Conservation (phyloP, 495 filamentous ascomycete genomes). For the Aspergillus campestris region DNA sequence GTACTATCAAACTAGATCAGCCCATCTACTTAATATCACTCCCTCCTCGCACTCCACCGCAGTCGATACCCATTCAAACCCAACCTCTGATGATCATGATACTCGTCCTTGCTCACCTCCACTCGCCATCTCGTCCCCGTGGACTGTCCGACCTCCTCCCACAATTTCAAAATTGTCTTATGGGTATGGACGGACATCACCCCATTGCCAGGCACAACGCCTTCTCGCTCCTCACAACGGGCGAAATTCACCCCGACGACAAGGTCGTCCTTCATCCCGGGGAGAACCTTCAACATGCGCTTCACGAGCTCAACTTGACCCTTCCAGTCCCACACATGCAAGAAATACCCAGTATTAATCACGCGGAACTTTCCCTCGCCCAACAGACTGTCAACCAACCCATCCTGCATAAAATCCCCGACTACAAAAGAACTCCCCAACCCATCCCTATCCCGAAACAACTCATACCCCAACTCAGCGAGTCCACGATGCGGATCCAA, state of each 20-base stretch:
- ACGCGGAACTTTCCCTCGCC: constrained; percentile 20
- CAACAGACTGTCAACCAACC: neutral
- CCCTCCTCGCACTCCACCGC: too few relatives aligned
- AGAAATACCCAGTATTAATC: constrained; percentile 14
- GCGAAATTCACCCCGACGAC: neutral
- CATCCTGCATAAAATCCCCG: constrained; percentile 15
- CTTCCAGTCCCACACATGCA: constrained; percentile 29
- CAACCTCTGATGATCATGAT: too few relatives aligned
- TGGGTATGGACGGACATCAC: neutral
- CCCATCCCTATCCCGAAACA: constrained; percentile 23
- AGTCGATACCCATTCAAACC: too few relatives aligned
- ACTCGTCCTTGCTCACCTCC: too few relatives aligned
- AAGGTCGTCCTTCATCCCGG: neutral
- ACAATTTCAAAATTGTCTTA: neutral
- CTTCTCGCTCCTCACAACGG: neutral
- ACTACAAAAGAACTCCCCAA: constrained; percentile 13
- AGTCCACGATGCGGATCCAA: constrained; percentile 19
- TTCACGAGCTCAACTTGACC: constrained; percentile 16
- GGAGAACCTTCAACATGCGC: neutral
- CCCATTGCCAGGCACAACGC: neutral
- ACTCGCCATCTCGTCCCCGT: neutral
- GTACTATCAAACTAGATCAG: too few relatives aligned
- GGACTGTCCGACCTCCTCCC: neutral
- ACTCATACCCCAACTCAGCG: constrained; percentile 20
- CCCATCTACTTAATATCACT: too few relatives aligned